Base-by-base conservation (phyloP, 1,139 yeast species). In the Pichia sp. region DNA sequence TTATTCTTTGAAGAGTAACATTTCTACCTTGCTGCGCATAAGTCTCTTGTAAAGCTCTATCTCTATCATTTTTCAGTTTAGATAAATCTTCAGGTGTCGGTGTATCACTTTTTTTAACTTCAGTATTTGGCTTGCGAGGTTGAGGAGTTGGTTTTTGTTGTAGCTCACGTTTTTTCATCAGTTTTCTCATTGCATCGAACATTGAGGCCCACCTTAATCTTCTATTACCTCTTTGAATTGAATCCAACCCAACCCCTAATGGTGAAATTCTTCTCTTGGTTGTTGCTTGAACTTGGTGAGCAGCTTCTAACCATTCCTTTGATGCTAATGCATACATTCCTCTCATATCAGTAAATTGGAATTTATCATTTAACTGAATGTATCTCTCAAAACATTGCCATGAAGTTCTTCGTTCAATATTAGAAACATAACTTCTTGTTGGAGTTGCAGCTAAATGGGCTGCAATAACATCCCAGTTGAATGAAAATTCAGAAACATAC, bases 341-440 rank as follows among this genome's bases (percentile, higher is more conserved):
- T 61, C 88, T 84, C 81, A 93, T 80, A 62, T 93, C 98, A 28
- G 83, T 74, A 54, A 88, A 80, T 57, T 87, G 95, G 62, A 89
- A 90, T 56, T 83, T 83, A 53, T 93, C 97, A 62, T 89, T 90
- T 57, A 95, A 74, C 69, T 93, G 99, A 56, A 90, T 86, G 73
- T 95, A 93, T 58, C 99, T 74, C 68, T 93, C 99, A 72, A 93
- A 93, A 66, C 98, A 93, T 66, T 91, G 98, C 99, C 99, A 93
- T 0, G 99, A 95, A 0, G 98, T 93, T 63, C 99, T 78, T 61
- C 98, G 78, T 67, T 93, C 98, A 53, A 90, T 88, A 60, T 87
- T 90, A 0, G 98, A 87, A 44, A 83, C 80, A 66, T 88, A 88
- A 18, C 84, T 81, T 63, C 76, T 74, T 0, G 87, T 80, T 1